These are phyloP conservation scores for Rubroboletus pulcherrimus DNA, from an alignment of 768 basidiomycete species.

Conservation along the genomic window DNA sequence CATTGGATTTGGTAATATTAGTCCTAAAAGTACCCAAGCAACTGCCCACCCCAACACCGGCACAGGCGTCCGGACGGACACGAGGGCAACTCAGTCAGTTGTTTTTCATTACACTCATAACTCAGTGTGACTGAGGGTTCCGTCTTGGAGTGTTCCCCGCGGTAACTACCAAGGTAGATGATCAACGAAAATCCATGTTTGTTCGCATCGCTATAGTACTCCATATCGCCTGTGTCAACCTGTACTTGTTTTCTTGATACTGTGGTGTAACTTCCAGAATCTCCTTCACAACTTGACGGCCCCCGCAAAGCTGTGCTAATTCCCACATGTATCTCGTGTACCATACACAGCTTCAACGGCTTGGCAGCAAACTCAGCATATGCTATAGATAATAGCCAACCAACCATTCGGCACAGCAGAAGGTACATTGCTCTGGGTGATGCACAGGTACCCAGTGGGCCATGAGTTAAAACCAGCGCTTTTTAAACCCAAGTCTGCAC, in stretches of 20 bases:
- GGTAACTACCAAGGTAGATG: not conserved
- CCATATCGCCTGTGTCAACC: not conserved
- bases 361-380: not conserved
- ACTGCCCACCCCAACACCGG: no score
- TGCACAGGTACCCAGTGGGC: not conserved
- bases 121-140: not conserved
- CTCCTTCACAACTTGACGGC: not conserved
- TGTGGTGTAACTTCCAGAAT: not conserved
- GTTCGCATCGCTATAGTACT: not conserved
- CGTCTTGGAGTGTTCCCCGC: not conserved
- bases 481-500: no score
- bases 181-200: not conserved
- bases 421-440: not conserved
- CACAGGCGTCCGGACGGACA: no score
- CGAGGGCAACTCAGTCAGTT: not conserved
- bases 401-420: not conserved
- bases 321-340: not conserved
- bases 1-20: not conserved
- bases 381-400: not conserved
- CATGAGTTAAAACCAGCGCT: not conserved
- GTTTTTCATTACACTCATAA: not conserved
- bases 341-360: not conserved
- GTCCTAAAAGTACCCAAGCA: not conserved
- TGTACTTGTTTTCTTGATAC: not conserved
- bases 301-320: slow-evolving; percentile 3